Evolutionary conservation across 1,139 yeast genomes (phyloP).

Genomic region (Suhomyces anneliseae): DNA sequence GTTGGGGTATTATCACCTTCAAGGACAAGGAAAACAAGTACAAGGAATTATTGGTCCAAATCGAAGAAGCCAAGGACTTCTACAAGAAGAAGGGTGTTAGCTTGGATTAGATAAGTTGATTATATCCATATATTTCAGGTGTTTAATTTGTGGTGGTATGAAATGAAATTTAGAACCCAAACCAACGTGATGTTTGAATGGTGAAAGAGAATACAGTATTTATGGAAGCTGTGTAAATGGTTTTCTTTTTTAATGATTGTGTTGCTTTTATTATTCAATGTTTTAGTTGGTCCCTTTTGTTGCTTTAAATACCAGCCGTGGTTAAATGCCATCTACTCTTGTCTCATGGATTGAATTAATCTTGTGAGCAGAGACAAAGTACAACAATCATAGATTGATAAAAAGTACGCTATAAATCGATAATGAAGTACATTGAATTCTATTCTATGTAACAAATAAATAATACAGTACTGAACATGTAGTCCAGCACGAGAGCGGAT

Average conservation of each 20-base stretch:
- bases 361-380: no score
- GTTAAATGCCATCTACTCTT: no score
- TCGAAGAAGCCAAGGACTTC: slow-evolving; percentile 64
- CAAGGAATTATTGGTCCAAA: slow-evolving; percentile 61
- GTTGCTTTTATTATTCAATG: no score
- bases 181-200: background rate
- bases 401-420: background rate
- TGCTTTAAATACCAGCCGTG: no score
- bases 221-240: no score
- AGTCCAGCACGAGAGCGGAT: background rate
- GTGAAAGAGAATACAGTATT: no score
- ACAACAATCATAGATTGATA: background rate
- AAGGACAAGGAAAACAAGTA: slow-evolving; percentile 74
- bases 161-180: background rate
- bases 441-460: background rate
- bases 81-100: slow-evolving; percentile 58
- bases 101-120: slow-evolving; percentile 34
- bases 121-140: no score
- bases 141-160: background rate
- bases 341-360: no score
- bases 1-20: slow-evolving; percentile 70
- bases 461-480: background rate
- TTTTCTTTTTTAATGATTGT: no score
- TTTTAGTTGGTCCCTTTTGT: no score
- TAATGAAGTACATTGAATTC: background rate